Conservation (phyloP, 225 moss, liverwort and hornwort species). For the Bryoerythrophyllum caledonicum region DNA sequence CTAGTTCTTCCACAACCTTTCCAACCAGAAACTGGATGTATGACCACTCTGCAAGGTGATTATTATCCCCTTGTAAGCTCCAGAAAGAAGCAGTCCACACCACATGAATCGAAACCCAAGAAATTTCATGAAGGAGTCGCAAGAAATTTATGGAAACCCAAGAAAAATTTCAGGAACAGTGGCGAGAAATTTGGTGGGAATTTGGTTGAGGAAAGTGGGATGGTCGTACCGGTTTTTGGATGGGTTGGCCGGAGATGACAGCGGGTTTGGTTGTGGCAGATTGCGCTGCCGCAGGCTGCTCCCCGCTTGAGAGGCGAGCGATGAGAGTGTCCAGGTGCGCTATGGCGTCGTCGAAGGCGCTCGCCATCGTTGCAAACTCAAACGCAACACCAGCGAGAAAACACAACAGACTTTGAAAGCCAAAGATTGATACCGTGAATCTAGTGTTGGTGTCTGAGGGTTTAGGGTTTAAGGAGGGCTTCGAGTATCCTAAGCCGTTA, state of each 20-base stretch:
- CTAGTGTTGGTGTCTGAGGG: neutral
- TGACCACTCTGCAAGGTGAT: too few relatives aligned
- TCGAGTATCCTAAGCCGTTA: neutral
- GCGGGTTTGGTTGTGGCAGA: constrained; percentile 23
- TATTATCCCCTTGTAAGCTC: neutral
- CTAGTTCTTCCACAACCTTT: too few relatives aligned
- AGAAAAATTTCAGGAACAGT: too few relatives aligned
- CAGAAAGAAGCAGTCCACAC: neutral
- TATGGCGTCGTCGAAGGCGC: constrained; percentile 57
- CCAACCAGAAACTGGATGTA: too few relatives aligned
- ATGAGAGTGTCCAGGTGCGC: constrained; percentile 54
- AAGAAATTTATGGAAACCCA: neutral
- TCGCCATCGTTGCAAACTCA: constrained; percentile 34
- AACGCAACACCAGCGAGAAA: too few relatives aligned
- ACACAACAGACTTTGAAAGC: too few relatives aligned
- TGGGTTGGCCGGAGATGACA: constrained; percentile 28
- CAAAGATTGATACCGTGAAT: neutral
- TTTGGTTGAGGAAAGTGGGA: neutral
- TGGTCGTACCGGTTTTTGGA: constrained; percentile 24
- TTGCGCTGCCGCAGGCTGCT: constrained; percentile 30
- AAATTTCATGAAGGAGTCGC: neutral
- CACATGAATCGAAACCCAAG: neutral
- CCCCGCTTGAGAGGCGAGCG: constrained; percentile 35
- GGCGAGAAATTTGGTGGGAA: too few relatives aligned
- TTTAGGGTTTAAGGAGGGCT: constrained; percentile 7